Evolutionary conservation across 805 yeast genomes (phyloP), one percentile per base, ranked within the genome.

Genomic region (Komagataella kurtzmanii): DNA sequence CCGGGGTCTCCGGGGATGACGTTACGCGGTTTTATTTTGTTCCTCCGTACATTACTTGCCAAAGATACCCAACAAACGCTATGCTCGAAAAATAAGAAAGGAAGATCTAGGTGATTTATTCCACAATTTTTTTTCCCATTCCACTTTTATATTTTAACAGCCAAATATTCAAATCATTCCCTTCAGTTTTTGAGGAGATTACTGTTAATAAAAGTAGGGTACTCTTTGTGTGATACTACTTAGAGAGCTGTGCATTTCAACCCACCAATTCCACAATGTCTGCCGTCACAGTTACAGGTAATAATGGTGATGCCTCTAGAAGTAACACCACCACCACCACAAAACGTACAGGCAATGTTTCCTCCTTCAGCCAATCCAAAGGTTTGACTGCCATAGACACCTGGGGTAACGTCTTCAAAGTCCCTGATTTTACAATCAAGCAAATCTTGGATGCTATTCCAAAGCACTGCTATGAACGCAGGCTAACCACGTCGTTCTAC

Each of bases 391-490:
- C 84, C 19, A 63, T 74, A 50, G 83, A 80, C 61, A 79, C 86
- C 21, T 63, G 67, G 57, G 93, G 93, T 19, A 73, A 81, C 55
- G 78, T 72, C 55, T 86, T 83, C 65, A 76, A 75, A 52, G 91
- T 77, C 6, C 95, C 95, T 19, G 86, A 83, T 61, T 84, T 67
- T 69, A 68, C 88, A 56, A 85, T 86, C 65, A 85, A 85, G 74
- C 88, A 85, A 52, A 77, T 86, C 53, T 69, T 87, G 54, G 71
- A 72, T 50, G 84, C 81, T 45, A 87, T 86, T 60, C 95, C 95
- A 47, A 65, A 76, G 48, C 80, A 81, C 61, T 85, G 91, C 65
- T 87, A 82, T 69, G 79, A 85, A 62, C 75, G 93, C 61, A 69
- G 80, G 51, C 60, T 79, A 46, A 54, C 65, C 23, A 65, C 68